Evolutionary conservation across 1,284 basidiomycete species (phyloP), one percentile per base, ranked within the genome.

Genomic region (Takashimella tepidaria): DNA sequence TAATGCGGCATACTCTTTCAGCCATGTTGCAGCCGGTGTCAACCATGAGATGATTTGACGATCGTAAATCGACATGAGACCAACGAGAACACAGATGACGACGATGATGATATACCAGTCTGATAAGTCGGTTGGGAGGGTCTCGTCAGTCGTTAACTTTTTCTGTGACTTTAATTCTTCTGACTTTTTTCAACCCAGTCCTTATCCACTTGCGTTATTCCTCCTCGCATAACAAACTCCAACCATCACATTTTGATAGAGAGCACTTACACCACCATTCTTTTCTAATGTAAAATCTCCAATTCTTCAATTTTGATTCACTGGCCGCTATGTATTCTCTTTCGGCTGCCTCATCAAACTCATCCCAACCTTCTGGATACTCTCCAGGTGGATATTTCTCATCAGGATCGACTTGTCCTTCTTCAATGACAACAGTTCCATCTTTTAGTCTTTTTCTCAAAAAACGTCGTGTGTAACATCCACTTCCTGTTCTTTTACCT

Each of bases 21-120:
- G 76, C 80, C 83, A 84, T 24, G 79, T 76, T 1, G 84, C 83
- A 4, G 80, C 80, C 1, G 86, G 86, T 19, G 79, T 82, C 47
- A 89, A 73, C 79, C 80, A 83, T 11, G 78, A 61, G 22, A 89
- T 82, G 56, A 89, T 88, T 77, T 83, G 10, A 8, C 70, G 67
- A 63, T 86, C 83, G 63, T 82, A 89, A 12, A 89, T 67, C 3
- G 81, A 78, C 59, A 88, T 79, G 48, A 89, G 79, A 2, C 76
- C 76, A 5, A 81, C 79, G n/a, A 87, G 27, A 41, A 80, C 76
- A 26, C 80, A 51, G 55, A 75, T 56, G 47, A 78, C 48, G 24
- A 75, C 53, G 3, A 59, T 24, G 27, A 63, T 61, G 43, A 80
- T 47, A 56, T 79, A 80, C 62, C 70, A 87, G 69, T 79, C 84